Conservation (phyloP, 1,284 basidiomycete genomes). For the Porphyrellus sp. region DNA sequence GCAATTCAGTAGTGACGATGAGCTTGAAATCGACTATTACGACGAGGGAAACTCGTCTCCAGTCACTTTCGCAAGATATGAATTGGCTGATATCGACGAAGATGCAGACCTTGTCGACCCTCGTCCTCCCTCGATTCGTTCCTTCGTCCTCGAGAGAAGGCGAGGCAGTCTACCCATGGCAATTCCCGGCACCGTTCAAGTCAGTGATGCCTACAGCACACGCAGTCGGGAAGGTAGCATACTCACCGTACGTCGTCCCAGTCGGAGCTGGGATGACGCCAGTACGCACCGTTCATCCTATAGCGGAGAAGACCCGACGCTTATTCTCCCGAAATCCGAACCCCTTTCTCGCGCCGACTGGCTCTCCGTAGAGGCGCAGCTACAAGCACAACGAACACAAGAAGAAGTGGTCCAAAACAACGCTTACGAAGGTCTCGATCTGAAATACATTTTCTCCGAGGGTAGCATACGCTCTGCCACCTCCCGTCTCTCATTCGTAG, state of each 20-base stretch:
- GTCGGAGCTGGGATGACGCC: slow-evolving; percentile 50
- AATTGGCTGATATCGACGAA: slow-evolving; percentile 37
- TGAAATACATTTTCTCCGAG: slow-evolving; percentile 44
- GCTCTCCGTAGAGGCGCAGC: slow-evolving; percentile 35
- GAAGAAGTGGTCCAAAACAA: slow-evolving; percentile 1
- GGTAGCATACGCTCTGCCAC: slow-evolving; percentile 32
- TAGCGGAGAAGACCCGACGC: slow-evolving; percentile 29
- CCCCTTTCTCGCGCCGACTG: slow-evolving; percentile 43
- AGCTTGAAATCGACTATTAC: slow-evolving; percentile 42
- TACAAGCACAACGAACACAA: slow-evolving; percentile 7
- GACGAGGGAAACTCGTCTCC: slow-evolving; percentile 37
- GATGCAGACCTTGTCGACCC: slow-evolving; percentile 26
- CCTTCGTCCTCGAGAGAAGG: slow-evolving; percentile 27
- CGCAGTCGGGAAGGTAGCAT: slow-evolving; percentile 49
- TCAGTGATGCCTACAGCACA: slow-evolving; percentile 16
- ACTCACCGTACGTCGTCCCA: slow-evolving; percentile 50
- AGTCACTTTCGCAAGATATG: slow-evolving; percentile 37
- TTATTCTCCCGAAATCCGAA: slow-evolving; percentile 45
- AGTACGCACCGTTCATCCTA: slow-evolving; percentile 29
- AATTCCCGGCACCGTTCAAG: slow-evolving; percentile 36
- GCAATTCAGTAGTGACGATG: slow-evolving; percentile 52
- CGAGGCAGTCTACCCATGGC: slow-evolving; percentile 47
- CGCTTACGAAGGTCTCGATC: slow-evolving; percentile 41
- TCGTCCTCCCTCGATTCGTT: slow-evolving; percentile 22
- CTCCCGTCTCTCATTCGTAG: slow-evolving; percentile 40